Base-by-base conservation (phyloP, 129 eudicot genomes). In the Rutidosis leptorrhynchoides region DNA sequence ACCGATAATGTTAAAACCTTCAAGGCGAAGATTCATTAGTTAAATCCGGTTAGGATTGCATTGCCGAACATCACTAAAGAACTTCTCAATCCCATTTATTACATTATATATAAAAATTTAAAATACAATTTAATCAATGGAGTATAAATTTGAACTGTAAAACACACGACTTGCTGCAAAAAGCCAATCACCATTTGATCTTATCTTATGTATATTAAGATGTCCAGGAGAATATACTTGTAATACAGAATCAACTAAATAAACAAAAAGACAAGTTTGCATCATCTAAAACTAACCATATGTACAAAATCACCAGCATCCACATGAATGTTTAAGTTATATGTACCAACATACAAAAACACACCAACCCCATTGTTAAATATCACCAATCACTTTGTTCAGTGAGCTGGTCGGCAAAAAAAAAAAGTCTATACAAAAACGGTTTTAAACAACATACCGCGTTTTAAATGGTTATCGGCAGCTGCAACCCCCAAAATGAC, bases 381-480 rank as follows among this genome's bases (percentile, higher is more conserved):
- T 67, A 69, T 5, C 73, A 73, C 26, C 55, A 22, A 83, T 32
- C 79, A 76, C 77, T 58, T 30, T 7, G 37, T 48, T 49, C 55
- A 72, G 62, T 25, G 43, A 53, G 32, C 65, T 10, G 63, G 70
- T 59, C 69, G 27, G 72, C 78, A 46, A 23, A 52, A 66, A 23
- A 52, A 66, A 29, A 67, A 57, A 20, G 82, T 78, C 82, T 81
- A 84, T 68, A 84, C 84, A 84, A 51, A 62, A 70, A 29, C 52
- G 63, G 58, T 12, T 33, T 19, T 10, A 29, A 58, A 32, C 16
- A 55, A 15, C 66, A 62, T n/a, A 75, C 20, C 28, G 52, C 57
- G 63, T 49, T 70, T 76, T 56, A 67, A 60, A 79, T 30, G 49
- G 73, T 77, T 68, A 69, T 71, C 55, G 64, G 74, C 76, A 42